phyloP scores from a whole-genome alignment of 352 stramenopile genomes.

The Phytophthora idaei region DNA sequence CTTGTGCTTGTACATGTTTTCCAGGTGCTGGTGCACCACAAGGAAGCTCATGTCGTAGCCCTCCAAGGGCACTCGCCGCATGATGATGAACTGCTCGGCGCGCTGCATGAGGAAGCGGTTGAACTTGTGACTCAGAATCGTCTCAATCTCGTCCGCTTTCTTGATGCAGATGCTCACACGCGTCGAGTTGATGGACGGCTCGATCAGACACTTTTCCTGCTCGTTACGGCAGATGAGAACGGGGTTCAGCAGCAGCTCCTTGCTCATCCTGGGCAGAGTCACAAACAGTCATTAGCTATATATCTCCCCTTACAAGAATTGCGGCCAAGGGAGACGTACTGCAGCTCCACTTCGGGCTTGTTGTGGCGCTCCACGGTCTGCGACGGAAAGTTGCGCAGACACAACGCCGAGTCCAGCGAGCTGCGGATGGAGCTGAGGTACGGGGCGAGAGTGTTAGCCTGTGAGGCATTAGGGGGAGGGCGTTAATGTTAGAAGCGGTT shows the following conservation, averaged over 20 bases:
- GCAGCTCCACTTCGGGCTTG: conserved; percentile 95
- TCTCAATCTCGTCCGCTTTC: conserved; percentile 94
- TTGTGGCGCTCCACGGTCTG: conserved; percentile 96
- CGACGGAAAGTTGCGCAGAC: conserved; percentile 96
- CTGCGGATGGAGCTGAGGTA: conserved; percentile 94
- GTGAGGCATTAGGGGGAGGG: not conserved
- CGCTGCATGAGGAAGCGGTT: conserved; percentile 96
- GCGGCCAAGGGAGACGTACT: conserved; percentile 45
- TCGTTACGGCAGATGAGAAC: conserved; percentile 94
- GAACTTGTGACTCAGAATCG: conserved; percentile 95
- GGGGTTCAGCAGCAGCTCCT: conserved; percentile 94
- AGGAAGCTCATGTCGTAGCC: conserved; percentile 97
- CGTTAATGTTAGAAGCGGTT: not conserved
- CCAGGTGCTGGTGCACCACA: conserved; percentile 93
- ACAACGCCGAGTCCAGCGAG: conserved; percentile 92
- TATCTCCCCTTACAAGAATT: not conserved
- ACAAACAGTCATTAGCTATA: conserved; percentile 2
- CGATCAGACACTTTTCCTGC: conserved; percentile 94
- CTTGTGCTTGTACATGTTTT: conserved; percentile 97
- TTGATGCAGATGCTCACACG: conserved; percentile 96
- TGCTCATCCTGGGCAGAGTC: conserved; percentile 68
- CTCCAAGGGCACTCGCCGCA: conserved; percentile 91
- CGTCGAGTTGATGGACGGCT: conserved; percentile 95
- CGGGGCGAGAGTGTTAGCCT: conserved; percentile 89
- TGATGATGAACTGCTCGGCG: conserved; percentile 95